Percentiles rank a stretch among this genome's conserved stretches.
These are phyloP conservation scores for Atkinsonella texensis DNA, from an alignment of 2,329 filamentous ascomycete species.

Conservation along the genomic window DNA sequence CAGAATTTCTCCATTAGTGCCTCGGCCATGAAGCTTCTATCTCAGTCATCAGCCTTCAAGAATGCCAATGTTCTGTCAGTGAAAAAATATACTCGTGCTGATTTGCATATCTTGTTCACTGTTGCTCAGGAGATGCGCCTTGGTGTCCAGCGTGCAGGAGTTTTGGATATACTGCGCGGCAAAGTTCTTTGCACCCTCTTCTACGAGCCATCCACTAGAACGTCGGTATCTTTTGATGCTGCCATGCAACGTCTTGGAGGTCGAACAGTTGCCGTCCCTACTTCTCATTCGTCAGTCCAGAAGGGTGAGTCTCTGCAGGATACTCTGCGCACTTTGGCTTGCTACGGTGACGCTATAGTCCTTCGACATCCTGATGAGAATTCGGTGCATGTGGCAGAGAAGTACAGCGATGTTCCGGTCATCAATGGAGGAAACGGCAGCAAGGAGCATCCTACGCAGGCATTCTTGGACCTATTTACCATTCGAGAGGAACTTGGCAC, in stretches of 20 bases:
- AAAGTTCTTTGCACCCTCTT: constrained; percentile 86
- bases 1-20: constrained; percentile 43
- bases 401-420: constrained; percentile 80
- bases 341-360: constrained; percentile 93
- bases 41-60: constrained; percentile 71
- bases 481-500: constrained; percentile 96
- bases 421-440: constrained; percentile 97
- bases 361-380: constrained; percentile 80
- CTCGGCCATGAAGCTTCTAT: constrained; percentile 59
- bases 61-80: constrained; percentile 85
- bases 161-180: constrained; percentile 75
- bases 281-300: constrained; percentile 73
- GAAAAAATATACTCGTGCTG: constrained; percentile 73
- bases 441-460: constrained; percentile 93
- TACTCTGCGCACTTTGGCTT: constrained; percentile 83
- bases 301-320: constrained; percentile 94
- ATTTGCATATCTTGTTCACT: constrained; percentile 89
- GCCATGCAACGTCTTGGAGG: constrained; percentile 98
- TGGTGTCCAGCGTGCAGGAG: constrained; percentile 83
- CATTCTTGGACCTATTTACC: constrained; percentile 94
- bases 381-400: constrained; percentile 70
- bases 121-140: constrained; percentile 96
- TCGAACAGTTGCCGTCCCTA: constrained; percentile 69
- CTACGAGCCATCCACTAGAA: constrained; percentile 94
- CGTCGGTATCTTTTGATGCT: constrained; percentile 89